Evolutionary conservation across 2,329 filamentous ascomycete species (phyloP).

Genomic region (Aureobasidium sp.): DNA sequence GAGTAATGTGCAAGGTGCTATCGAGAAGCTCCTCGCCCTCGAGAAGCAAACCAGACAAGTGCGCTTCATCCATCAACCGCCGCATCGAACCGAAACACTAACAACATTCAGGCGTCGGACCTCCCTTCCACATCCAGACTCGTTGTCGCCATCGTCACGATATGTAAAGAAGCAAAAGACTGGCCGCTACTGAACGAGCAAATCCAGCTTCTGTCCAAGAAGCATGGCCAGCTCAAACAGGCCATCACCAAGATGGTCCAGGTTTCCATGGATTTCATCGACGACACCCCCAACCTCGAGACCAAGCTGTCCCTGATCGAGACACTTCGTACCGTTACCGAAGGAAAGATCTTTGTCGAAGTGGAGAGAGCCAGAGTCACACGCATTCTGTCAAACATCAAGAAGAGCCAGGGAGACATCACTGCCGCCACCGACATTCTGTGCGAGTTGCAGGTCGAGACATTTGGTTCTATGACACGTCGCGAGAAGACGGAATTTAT

Average conservation of each 20-base stretch:
- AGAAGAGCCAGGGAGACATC: constrained; percentile 89
- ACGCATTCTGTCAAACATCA: constrained; percentile 92
- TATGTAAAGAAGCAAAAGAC: constrained; percentile 87
- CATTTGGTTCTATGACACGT: constrained; percentile 94
- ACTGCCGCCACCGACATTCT: constrained; percentile 85
- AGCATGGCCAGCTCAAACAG: constrained; percentile 99
- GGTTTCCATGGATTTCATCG: constrained; percentile 84
- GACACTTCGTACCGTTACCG: constrained; percentile 88
- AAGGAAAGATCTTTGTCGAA: constrained; percentile 99
- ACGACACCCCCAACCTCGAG: constrained; percentile 74
- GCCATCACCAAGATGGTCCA: constrained; percentile 99
- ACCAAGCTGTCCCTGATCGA: constrained; percentile 92
- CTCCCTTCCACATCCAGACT: constrained; percentile 88
- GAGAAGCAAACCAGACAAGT: constrained; percentile 99
- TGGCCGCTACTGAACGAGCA: constrained; percentile 97
- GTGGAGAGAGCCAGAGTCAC: constrained; percentile 95
- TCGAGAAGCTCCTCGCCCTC: constrained; percentile 84
- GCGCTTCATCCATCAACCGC: constrained; percentile 21
- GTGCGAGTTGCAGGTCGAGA: constrained; percentile 97
- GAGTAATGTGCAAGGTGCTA: constrained; percentile 73
- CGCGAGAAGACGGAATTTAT: constrained; percentile 99
- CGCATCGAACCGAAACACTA: not conserved
- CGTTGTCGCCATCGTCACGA: constrained; percentile 78
- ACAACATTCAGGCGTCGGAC: constrained; percentile 68
- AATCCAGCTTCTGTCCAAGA: constrained; percentile 92